These are phyloP conservation scores for Monosporascus sp. DNA, from an alignment of 2,329 filamentous ascomycete genomes.

Conservation along the genomic window DNA sequence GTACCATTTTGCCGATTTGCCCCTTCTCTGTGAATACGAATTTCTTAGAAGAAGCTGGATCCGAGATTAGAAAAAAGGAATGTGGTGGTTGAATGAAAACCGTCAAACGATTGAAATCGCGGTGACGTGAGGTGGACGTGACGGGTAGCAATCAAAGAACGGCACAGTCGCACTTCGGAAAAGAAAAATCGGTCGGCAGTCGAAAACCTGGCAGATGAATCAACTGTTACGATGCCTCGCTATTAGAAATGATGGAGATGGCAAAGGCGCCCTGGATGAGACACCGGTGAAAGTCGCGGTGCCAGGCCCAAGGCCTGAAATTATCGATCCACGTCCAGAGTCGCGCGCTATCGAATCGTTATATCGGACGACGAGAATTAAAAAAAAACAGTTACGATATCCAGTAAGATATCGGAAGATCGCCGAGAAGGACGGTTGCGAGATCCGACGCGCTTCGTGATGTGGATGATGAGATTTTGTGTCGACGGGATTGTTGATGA, in stretches of 20 bases:
- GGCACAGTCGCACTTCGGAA: conserved; percentile 8
- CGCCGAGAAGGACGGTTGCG: conserved; percentile 31
- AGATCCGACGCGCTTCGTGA: conserved; percentile 50
- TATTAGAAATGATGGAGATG: too few species aligned
- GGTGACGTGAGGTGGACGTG: too few species aligned
- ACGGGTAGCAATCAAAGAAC: too few species aligned
- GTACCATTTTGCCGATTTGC: background rate
- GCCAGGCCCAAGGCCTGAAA: conserved; percentile 35
- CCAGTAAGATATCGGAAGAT: conserved; percentile 28
- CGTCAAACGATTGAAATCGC: too few species aligned
- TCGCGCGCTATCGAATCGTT: conserved; percentile 4
- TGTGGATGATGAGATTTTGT: conserved; percentile 42
- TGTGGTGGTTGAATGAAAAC: background rate
- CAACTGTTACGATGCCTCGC: too few species aligned
- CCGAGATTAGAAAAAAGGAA: background rate
- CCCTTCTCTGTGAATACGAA: background rate
- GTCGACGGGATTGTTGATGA: conserved; percentile 21
- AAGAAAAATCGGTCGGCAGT: conserved; percentile 10
- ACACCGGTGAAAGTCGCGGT: conserved; percentile 3
- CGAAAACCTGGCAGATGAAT: conserved; percentile 11
- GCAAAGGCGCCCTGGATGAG: conserved; percentile 20
- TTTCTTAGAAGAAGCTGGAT: background rate
- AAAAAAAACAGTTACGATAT: conserved; percentile 33
- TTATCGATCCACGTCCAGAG: conserved; percentile 26
- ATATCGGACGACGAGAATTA: conserved; percentile 18